Base-by-base conservation (phyloP, 257 asterid species). In the Anisodus tanguticus region DNA sequence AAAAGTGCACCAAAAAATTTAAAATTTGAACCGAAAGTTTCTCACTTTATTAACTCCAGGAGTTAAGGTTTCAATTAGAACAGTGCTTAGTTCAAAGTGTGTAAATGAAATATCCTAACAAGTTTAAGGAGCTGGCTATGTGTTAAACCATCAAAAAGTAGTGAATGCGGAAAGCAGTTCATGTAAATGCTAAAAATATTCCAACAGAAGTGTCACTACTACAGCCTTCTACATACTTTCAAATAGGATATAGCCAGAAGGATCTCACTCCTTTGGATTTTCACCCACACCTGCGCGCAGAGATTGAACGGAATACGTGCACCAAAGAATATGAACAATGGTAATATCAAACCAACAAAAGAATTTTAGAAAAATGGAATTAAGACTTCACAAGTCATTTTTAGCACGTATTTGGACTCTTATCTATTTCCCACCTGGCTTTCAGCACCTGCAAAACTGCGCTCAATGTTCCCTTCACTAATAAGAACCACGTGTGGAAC, bases 401-500 rank as follows among this genome's bases (percentile, higher is more conserved):
- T 74, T 49, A 19, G 62, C 80, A 47, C 59, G 68, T 62, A 43
- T 3, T 4, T 57, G 63, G 16, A 17, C 64, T 31, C 2, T 31
- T 31, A 22, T 58, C 64, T 16, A 15, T 22, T 47, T 49, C 60
- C 80, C 57, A 22, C 19, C 19, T 5, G 41, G 37, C 70, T 22
- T 63, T 22, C 71, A 64, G 11, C 11, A 26, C 26, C 13, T 51
- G 13, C 4, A 53, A 47, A 51, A 51, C 47, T 76, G 19, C 49
- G 43, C 47, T 76, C 45, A 51, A 6, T 76, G 63, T 51, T 51
- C 63, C 81, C 81, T 26, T 76, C 81, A 76, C 26, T 9, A 47
- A 51, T 31, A 76, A 76, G 81, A 49, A 76, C 47, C 81, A 13
- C 47, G 81, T 76, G 63, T 49, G 47, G 7, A 77, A 53, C 49